A percentile compares a stretch with the other conserved stretches of the same genome.
phyloP scores from a whole-genome alignment of 345 rosid genomes.

The Linum tenue region DNA sequence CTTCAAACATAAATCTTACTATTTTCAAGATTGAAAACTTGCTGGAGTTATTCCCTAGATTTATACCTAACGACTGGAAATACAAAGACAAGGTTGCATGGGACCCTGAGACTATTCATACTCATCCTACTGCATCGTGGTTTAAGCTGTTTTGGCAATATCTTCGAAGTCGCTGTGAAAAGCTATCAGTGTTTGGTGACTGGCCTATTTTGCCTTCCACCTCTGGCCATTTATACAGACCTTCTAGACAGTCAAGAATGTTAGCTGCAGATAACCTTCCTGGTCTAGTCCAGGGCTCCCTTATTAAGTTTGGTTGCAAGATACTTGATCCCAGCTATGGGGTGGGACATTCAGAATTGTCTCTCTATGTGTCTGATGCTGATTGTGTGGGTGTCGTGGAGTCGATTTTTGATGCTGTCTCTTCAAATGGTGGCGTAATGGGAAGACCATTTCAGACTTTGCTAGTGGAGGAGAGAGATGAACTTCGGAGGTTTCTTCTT shows the following conservation, averaged over 20 bases:
- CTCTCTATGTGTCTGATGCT: conserved; percentile 49
- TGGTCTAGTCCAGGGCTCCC: conserved; percentile 40
- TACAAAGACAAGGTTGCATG: conserved; percentile 55
- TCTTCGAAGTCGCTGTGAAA: conserved; percentile 49
- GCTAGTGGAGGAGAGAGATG: conserved; percentile 62
- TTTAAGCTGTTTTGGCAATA: conserved; percentile 79
- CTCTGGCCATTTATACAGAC: conserved; percentile 62
- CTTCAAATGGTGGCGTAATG: conserved; percentile 30
- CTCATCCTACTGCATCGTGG: conserved; percentile 77
- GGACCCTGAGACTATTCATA: conserved; percentile 46
- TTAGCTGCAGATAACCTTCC: conserved; percentile 56
- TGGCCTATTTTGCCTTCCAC: conserved; percentile 93
- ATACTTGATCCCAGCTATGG: conserved; percentile 46
- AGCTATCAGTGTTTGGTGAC: conserved; percentile 57
- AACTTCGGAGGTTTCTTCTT: conserved; percentile 62
- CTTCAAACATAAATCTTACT: conserved; percentile 50
- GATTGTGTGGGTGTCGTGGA: conserved; percentile 62
- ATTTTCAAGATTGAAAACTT: conserved; percentile 46
- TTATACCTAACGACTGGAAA: conserved; percentile 84
- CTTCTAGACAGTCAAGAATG: conserved; percentile 68
- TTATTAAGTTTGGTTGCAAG: conserved; percentile 81
- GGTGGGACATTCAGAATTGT: conserved; percentile 66
- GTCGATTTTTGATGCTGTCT: conserved; percentile 50
- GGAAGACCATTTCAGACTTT: conserved; percentile 34
- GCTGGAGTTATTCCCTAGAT: conserved; percentile 55